Evolutionary conservation across 257 asterid species (phyloP).

Genomic region (Euphrasia confusa): DNA sequence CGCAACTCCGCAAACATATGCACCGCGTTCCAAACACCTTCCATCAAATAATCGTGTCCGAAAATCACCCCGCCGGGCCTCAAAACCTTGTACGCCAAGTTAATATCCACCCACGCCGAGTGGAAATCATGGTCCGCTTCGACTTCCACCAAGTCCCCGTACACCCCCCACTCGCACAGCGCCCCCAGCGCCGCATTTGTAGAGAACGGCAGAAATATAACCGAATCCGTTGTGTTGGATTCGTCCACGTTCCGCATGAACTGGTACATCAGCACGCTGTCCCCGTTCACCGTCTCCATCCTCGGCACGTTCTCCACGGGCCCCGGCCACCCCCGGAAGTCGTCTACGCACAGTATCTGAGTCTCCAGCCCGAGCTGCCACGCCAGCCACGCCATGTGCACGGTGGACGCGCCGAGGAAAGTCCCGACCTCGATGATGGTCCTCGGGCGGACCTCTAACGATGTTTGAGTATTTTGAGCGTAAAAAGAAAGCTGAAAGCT

Average conservation of each 20-base stretch:
- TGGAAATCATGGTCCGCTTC: slow-evolving; percentile 71
- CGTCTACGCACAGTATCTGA: slow-evolving; percentile 56
- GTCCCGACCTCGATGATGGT: slow-evolving; percentile 39
- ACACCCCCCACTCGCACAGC: slow-evolving; percentile 70
- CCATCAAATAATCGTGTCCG: slow-evolving; percentile 3
- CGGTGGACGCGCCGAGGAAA: slow-evolving; percentile 63
- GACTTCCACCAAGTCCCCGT: slow-evolving; percentile 54
- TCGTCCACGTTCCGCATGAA: slow-evolving; percentile 57
- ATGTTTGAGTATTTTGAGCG: too few relatives aligned
- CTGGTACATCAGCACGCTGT: slow-evolving; percentile 47
- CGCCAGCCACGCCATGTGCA: slow-evolving; percentile 48
- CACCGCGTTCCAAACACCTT: not conserved
- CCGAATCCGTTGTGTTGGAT: slow-evolving; percentile 32
- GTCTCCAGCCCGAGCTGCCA: slow-evolving; percentile 35
- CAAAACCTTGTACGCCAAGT: slow-evolving; percentile 39
- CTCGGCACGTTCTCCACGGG: slow-evolving; percentile 40
- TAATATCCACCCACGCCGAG: slow-evolving; percentile 67
- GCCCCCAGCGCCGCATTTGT: slow-evolving; percentile 47
- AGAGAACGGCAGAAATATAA: slow-evolving; percentile 46
- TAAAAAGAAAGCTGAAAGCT: too few relatives aligned
- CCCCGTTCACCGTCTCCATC: slow-evolving; percentile 52
- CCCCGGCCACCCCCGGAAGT: slow-evolving; percentile 76
- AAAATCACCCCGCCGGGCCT: slow-evolving; percentile 10
- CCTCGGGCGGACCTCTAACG: slow-evolving; percentile 43
- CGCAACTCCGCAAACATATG: slow-evolving; percentile 41